Base-by-base conservation (phyloP, 352 stramenopile species). In the Phytophthora palmivora region DNA sequence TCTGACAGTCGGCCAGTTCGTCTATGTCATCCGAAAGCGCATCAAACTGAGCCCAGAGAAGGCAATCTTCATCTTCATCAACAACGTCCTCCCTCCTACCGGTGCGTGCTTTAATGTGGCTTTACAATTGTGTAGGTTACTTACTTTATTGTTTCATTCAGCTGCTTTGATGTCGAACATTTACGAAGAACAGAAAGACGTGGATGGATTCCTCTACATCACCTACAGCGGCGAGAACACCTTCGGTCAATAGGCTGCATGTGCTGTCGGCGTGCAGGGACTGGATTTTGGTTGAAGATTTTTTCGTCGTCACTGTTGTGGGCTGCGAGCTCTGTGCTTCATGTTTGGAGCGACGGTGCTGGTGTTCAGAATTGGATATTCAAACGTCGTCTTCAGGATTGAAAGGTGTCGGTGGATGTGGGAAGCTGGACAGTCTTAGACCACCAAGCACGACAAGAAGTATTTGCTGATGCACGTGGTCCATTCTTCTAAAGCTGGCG, bases 161-260 rank as follows among this genome's bases (percentile, higher is more conserved):
- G 88, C 96, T 39, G 93, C 96, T n/a, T 78, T 99, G 19, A 99
- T 99, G 96, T 98, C 95, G 41, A 98, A 98, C 72, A 98, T 99
- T 60, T 99, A 99, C 76, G 97, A 99, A 87, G 94, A 99, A 72
- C 94, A 99, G 73, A 99, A 99, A 80, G 97, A 99, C 74, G 94
- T 98, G 63, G 94, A 97, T 44, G 97, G 97, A 26, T 99, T 99
- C 67, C 88, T 99, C 54, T 99, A 99, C 83, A 98, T 99, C 78
- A 98, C 97, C 66, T 99, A 99, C 87, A 98, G 92, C 71, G 97
- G 97, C 63, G 98, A 99, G 82, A 99, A 98, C 70, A 99, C 97
- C 41, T 99, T 99, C 82, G 98, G 98, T 50, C 75, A 91, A 67
- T 86, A 88, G 37, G 63, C 54, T 48, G 39, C 18, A 45, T 44